Conservation (phyloP, 2,329 filamentous ascomycete species). For the Fusarium pseudocircinatum region DNA sequence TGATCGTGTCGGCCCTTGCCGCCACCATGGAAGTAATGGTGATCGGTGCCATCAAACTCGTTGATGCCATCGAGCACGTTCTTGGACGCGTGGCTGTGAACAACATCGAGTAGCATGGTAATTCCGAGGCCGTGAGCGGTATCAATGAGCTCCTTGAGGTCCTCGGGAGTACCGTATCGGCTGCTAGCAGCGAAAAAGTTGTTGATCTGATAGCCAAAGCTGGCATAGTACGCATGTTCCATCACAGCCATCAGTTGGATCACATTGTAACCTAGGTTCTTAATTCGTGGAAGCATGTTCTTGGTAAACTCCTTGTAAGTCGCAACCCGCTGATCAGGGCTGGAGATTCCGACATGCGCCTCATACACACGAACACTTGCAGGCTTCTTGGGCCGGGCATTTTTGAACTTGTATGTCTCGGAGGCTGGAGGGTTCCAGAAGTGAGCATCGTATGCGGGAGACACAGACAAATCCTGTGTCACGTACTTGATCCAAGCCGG, state of each 20-base stretch:
- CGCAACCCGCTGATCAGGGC: constrained; percentile 85
- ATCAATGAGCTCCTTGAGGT: constrained; percentile 95
- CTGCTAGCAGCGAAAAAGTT: constrained; percentile 98
- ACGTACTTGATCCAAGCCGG: constrained; percentile 98
- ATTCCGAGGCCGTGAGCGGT: constrained; percentile 92
- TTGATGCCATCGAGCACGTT: constrained; percentile 96
- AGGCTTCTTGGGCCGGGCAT: constrained; percentile 84
- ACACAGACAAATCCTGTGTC: constrained; percentile 89
- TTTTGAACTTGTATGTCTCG: constrained; percentile 85
- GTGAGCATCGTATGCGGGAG: constrained; percentile 90
- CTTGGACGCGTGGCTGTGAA: constrained; percentile 98
- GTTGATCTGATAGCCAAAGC: constrained; percentile 98
- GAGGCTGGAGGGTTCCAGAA: constrained; percentile 93
- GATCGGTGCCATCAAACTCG: constrained; percentile 93
- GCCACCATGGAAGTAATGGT: constrained; percentile 94
- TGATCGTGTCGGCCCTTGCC: constrained; percentile 86
- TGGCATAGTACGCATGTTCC: constrained; percentile 99
- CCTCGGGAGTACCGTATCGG: constrained; percentile 91
- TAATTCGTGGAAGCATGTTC: constrained; percentile 91
- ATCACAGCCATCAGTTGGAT: constrained; percentile 99
- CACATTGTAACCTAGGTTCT: constrained; percentile 91
- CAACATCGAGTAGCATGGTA: constrained; percentile 90
- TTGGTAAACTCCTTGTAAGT: constrained; percentile 98
- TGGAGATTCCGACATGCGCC: constrained; percentile 98
- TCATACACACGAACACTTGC: constrained; percentile 92